A percentile compares a stretch with the other conserved stretches of the same genome.
Conservation (phyloP, 345 rosid genomes). For the Crucihimalaya himalaica region DNA sequence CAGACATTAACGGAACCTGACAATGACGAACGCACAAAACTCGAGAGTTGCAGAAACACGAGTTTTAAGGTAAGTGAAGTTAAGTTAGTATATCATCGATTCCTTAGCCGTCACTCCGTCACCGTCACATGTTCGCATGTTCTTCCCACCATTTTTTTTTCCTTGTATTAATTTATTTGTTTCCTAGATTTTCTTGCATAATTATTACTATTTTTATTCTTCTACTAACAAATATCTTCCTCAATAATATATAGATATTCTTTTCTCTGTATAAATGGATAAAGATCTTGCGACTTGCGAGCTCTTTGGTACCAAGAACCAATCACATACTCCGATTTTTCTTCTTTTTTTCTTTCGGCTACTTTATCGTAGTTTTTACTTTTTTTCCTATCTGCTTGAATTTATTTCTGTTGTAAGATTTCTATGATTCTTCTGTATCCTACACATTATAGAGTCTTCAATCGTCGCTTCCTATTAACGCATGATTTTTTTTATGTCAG, state of each 20-base stretch:
- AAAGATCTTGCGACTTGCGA: slow-evolving; percentile 31
- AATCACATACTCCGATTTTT: slow-evolving; percentile 28
- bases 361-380: slow-evolving; percentile 28
- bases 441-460: slow-evolving; percentile 21
- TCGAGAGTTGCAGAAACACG: background rate
- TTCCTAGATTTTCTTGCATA: slow-evolving; percentile 12
- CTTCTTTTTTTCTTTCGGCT: slow-evolving; percentile 32
- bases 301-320: slow-evolving; percentile 33
- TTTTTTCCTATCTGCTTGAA: slow-evolving; percentile 13
- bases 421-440: slow-evolving; percentile 34
- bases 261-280: slow-evolving; percentile 10
- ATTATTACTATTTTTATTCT: background rate
- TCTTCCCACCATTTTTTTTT: slow-evolving; percentile 8
- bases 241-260: background rate
- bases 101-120: slow-evolving; percentile 33
- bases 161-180: background rate
- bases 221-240: slow-evolving; percentile 19
- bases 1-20: slow-evolving; percentile 36
- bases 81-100: background rate
- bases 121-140: slow-evolving; percentile 38
- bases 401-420: slow-evolving; percentile 23
- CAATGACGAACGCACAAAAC: slow-evolving; percentile 24
- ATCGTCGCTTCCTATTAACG: slow-evolving; percentile 28
- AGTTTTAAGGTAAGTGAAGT: slow-evolving; percentile 6
- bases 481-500: slow-evolving; percentile 11